Conservation (phyloP, 805 yeast species). For the Candida sithepensis region DNA sequence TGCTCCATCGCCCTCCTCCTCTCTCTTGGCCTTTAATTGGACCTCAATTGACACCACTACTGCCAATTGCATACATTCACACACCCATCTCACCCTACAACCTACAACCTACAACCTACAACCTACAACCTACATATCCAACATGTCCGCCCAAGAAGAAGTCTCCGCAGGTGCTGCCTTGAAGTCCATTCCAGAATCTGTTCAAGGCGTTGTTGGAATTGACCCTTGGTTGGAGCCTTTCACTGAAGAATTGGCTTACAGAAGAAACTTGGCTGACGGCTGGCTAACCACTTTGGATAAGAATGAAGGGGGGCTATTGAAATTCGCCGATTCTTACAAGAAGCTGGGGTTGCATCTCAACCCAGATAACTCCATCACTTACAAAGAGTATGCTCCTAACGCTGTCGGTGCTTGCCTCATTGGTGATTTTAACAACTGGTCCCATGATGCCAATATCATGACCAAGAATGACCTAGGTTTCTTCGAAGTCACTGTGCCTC, state of each 20-base stretch:
- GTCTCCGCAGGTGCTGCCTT: conserved; percentile 2
- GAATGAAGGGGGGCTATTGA: conserved; percentile 60
- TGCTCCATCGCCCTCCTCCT: too few species aligned
- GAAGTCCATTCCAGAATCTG: conserved; percentile 23
- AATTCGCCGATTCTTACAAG: conserved; percentile 75
- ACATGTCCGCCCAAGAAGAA: background rate
- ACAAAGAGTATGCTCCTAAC: conserved; percentile 89
- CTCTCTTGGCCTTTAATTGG: too few species aligned
- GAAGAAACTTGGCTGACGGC: conserved; percentile 62
- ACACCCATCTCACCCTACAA: background rate
- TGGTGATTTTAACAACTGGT: conserved; percentile 93
- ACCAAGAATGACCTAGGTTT: conserved; percentile 64
- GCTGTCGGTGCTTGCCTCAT: conserved; percentile 72
- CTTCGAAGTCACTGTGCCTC: conserved; percentile 60
- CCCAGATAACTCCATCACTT: conserved; percentile 50
- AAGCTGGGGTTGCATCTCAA: conserved; percentile 73
- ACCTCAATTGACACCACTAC: background rate
- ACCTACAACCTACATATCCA: too few species aligned
- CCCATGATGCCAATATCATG: conserved; percentile 52
- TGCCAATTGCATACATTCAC: background rate
- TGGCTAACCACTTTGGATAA: conserved; percentile 56
- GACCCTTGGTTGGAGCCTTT: conserved; percentile 90
- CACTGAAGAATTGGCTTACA: conserved; percentile 59
- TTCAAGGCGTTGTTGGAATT: conserved; percentile 59
- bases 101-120: too few species aligned